phyloP scores from a whole-genome alignment of 495 filamentous ascomycete species.

The Penicillium macrosclerotiorum region DNA sequence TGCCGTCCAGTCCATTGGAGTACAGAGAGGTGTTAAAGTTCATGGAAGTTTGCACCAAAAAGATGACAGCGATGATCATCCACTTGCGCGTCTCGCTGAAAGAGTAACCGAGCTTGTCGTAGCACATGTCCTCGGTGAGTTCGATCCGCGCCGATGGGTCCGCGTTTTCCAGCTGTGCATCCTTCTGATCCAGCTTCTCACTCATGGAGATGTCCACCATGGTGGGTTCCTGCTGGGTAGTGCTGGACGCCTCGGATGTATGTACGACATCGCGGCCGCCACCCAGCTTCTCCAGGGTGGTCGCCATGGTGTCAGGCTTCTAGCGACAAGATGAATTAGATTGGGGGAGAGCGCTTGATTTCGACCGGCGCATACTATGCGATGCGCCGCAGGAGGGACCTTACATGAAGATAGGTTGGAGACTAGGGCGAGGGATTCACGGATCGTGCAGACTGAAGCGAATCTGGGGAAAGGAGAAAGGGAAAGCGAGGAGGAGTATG shows the following conservation, averaged over 20 bases:
- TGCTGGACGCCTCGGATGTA: slow-evolving; percentile 35
- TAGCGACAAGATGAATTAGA: background rate
- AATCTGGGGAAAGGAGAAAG: background rate
- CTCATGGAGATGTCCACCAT: slow-evolving; percentile 13
- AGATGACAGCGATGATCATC: slow-evolving; percentile 60
- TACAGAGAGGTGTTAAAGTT: slow-evolving; percentile 59
- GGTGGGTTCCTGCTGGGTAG: slow-evolving; percentile 32
- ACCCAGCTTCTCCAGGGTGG: slow-evolving; percentile 18
- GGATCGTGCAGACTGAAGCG: background rate
- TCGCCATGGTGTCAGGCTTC: slow-evolving; percentile 18
- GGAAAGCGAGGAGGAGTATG: slow-evolving; percentile 8
- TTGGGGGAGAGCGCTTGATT: too few relatives aligned
- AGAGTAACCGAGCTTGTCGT: slow-evolving; percentile 54
- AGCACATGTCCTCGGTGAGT: slow-evolving; percentile 57
- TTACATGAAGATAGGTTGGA: background rate
- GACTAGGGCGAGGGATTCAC: background rate
- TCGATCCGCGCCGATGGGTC: slow-evolving; percentile 35
- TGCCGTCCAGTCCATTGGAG: slow-evolving; percentile 50
- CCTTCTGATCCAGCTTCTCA: slow-evolving; percentile 25
- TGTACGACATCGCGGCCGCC: slow-evolving; percentile 27
- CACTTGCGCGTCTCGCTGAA: slow-evolving; percentile 55
- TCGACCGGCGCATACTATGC: too few relatives aligned
- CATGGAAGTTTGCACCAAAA: slow-evolving; percentile 56
- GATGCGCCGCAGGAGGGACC: too few relatives aligned
- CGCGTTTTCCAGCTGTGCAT: slow-evolving; percentile 30